phyloP scores from a whole-genome alignment of 345 rosid species.

The Chamaenerion angustifolium region DNA sequence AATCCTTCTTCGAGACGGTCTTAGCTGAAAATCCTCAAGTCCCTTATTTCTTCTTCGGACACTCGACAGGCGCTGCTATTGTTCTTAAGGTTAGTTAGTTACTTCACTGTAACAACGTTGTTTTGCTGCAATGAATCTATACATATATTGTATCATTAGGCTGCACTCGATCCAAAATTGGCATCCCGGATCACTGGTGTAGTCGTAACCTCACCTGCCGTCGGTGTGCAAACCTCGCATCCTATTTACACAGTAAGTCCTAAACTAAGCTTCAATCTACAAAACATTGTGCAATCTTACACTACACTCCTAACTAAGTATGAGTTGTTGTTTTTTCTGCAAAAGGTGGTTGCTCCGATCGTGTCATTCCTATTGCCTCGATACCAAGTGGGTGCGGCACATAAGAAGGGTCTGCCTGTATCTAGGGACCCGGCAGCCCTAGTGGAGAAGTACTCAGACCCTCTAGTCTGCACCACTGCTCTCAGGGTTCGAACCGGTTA shows the following conservation, averaged over 20 bases:
- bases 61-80: constrained; percentile 89
- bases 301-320: too few relatives aligned
- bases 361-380: constrained; percentile 54
- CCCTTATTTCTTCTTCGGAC: constrained; percentile 87
- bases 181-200: constrained; percentile 51
- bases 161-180: constrained; percentile 50
- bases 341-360: constrained; percentile 68
- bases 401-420: constrained; percentile 74
- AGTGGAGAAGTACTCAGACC: constrained; percentile 74
- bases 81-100: constrained; percentile 30
- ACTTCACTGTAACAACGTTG: too few relatives aligned
- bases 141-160: not conserved
- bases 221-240: constrained; percentile 90
- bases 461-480: constrained; percentile 75
- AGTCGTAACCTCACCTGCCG: constrained; percentile 84
- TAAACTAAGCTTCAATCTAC: too few relatives aligned
- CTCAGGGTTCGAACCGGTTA: constrained; percentile 77
- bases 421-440: constrained; percentile 80
- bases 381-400: constrained; percentile 65
- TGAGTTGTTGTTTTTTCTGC: not conserved
- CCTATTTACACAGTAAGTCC: constrained; percentile 53
- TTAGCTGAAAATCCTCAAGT: constrained; percentile 50
- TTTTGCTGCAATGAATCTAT: too few relatives aligned
- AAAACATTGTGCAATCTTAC: too few relatives aligned
- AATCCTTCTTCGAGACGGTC: constrained; percentile 52